phyloP scores from a whole-genome alignment of 2,329 filamentous ascomycete genomes.

The Aphanoascus verrucosus region DNA sequence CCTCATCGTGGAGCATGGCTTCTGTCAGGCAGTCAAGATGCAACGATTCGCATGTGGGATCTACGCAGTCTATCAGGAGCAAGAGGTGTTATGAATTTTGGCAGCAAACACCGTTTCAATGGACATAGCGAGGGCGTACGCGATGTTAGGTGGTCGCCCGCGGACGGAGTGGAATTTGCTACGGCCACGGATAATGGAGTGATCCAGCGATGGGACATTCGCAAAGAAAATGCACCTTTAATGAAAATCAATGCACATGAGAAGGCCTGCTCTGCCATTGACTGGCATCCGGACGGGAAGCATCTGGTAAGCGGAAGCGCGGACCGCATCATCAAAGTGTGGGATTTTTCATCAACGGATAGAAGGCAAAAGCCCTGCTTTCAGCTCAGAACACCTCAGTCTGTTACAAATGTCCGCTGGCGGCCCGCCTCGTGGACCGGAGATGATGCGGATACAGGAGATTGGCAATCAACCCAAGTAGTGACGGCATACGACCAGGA shows the following conservation, averaged over 20 bases:
- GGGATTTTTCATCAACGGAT: conserved; percentile 50
- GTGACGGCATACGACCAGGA: conserved; percentile 53
- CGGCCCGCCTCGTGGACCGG: conserved; percentile 48
- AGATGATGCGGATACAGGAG: conserved; percentile 41
- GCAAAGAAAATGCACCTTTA: conserved; percentile 46
- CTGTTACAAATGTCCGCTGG: conserved; percentile 53
- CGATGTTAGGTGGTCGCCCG: conserved; percentile 56
- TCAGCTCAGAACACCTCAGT: conserved; percentile 50
- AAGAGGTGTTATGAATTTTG: conserved; percentile 42
- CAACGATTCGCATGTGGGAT: conserved; percentile 55
- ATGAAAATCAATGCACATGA: conserved; percentile 53
- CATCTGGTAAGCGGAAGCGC: conserved; percentile 53
- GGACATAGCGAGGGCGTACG: conserved; percentile 52
- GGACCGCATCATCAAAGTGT: conserved; percentile 53
- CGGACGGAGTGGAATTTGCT: conserved; percentile 51
- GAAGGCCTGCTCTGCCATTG: conserved; percentile 50
- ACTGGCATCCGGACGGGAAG: conserved; percentile 58
- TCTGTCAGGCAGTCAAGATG: conserved; percentile 55
- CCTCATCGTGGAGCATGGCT: conserved; percentile 50
- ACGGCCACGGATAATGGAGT: conserved; percentile 54
- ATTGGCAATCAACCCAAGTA: conserved; percentile 52
- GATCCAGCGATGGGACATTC: conserved; percentile 55
- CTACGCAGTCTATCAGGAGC: conserved; percentile 43
- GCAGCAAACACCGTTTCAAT: conserved; percentile 45
- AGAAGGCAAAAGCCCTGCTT: conserved; percentile 50